Base-by-base conservation (phyloP, 2,329 filamentous ascomycete genomes). In the Neurospora sp. region DNA sequence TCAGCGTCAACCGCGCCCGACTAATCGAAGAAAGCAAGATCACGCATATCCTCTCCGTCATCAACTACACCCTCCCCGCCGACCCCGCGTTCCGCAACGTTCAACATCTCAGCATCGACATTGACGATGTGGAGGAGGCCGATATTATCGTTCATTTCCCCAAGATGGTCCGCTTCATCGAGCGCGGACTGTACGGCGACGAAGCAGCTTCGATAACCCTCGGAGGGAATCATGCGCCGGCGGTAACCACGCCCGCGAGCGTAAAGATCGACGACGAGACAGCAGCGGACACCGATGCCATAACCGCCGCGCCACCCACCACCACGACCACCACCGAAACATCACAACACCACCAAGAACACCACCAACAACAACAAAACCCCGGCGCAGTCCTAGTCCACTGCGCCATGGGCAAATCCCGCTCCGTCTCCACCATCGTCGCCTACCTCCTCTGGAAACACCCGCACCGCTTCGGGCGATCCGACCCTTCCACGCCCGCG, bases 381-480 rank as follows among this genome's bases (percentile, higher is more conserved):
- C 70, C 73, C 23, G 81, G 82, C 38, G 85, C 81, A 15, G 85
- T 89, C 38, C 85, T 85, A 70, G 86, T 89, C 10, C 84, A 86
- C 81, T 97, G 96, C 85, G 95, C 93, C 28, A 97, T 97, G 89
- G 96, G 96, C 68, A 97, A 96, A 81, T 97, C 94, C 40, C 92
- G 96, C 71, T 98, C 95, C 67, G 92, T 95, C 74, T 90, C 93
- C 39, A 88, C 92, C 74, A 86, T 93, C 69, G 86, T 96, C 70
- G 95, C 96, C 72, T 98, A 94, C 80, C 84, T 98, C 68, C 90
- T 98, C 73, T 89, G 87, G 80, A 87, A 86, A 75, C 84, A 88
- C 74, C 86, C 87, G 5, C 78, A 84, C 42, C 84, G 83, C 69
- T 87, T 87, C 75, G 79, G 81, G 69, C 78, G 58, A 81, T 86